Evolutionary conservation across 2,329 filamentous ascomycete species (phyloP), one percentile per base, ranked within the genome.

Genomic region (Dryadomyces quercivorus): DNA sequence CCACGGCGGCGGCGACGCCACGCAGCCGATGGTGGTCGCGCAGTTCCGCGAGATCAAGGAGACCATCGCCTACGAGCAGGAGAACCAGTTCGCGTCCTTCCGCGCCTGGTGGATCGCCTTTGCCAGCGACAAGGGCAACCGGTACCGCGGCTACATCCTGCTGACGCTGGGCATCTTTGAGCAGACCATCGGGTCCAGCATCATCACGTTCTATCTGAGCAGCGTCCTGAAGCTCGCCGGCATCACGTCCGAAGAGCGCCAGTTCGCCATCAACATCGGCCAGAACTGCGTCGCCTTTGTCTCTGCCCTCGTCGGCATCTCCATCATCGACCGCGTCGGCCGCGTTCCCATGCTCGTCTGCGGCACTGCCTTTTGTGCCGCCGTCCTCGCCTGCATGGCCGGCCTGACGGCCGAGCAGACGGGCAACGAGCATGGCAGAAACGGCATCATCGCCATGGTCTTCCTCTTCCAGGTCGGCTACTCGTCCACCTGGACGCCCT

Each of bases 221-320:
- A 72, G 74, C 52, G 72, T 80, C 31, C 68, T 79, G 43, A 62
- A 69, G 5, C 71, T 76, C 10, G 73, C 75, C 9, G 76, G 80
- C 51, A 75, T 83, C 58, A 73, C 67, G 1, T 59, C 71, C 0
- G 65, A 74, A 56, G 68, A 73, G 58, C 72, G 65, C 13, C 67
- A 72, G 0, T 68, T 82, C 16, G 73, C 74, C 1, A 66, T 75
- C 51, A 78, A 77, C 61, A 51, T 58, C 36, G 52, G 56, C 22
- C 56, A 58, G 54, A 54, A 47, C 20, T 45, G 47, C 26, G 53
- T 54, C 3, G 53, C 53, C 15, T 54, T 54, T 18, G 53, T 20
- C 6, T 50, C 53, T 12, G 53, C 53, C 1, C 47, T 54, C 15
- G 40, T 26, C n/a, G 53, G 53, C 18, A 54, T 54, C 42, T 51